These are phyloP conservation scores for Talaromyces amestolkiae DNA, from an alignment of 2,329 filamentous ascomycete genomes.

Conservation along the genomic window DNA sequence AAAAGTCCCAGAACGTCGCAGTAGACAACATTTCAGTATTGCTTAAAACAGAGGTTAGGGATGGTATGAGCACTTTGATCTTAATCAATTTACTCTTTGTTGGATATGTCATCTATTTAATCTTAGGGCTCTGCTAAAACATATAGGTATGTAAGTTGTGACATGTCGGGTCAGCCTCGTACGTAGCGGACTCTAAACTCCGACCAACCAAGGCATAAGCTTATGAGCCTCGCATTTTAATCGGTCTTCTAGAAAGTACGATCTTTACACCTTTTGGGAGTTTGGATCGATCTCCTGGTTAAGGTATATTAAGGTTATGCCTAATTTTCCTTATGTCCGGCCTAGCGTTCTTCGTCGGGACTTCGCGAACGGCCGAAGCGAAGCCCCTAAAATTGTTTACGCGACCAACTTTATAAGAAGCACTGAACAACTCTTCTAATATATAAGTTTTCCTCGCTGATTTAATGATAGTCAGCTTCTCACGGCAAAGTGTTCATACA, in stretches of 20 bases:
- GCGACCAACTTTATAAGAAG: background rate
- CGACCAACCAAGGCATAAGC: background rate
- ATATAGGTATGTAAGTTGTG: background rate
- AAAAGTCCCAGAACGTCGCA: background rate
- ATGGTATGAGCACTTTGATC: background rate
- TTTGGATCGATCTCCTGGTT: background rate
- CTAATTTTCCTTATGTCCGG: background rate
- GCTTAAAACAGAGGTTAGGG: background rate
- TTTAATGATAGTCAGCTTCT: background rate
- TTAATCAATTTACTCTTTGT: background rate
- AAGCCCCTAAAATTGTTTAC: background rate
- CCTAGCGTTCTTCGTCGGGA: background rate
- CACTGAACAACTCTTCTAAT: background rate
- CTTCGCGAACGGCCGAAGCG: constrained; percentile 1
- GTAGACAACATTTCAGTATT: background rate
- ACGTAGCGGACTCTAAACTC: background rate
- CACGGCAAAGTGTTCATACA: no score
- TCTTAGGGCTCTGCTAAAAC: background rate
- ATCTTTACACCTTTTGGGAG: background rate
- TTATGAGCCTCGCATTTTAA: background rate
- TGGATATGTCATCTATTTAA: background rate
- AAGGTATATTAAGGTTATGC: background rate
- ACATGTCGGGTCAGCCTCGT: background rate
- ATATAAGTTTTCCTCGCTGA: background rate
- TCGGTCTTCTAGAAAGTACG: background rate